Evolutionary conservation across 768 basidiomycete genomes (phyloP).

Genomic region (Boletus tomentosulus): DNA sequence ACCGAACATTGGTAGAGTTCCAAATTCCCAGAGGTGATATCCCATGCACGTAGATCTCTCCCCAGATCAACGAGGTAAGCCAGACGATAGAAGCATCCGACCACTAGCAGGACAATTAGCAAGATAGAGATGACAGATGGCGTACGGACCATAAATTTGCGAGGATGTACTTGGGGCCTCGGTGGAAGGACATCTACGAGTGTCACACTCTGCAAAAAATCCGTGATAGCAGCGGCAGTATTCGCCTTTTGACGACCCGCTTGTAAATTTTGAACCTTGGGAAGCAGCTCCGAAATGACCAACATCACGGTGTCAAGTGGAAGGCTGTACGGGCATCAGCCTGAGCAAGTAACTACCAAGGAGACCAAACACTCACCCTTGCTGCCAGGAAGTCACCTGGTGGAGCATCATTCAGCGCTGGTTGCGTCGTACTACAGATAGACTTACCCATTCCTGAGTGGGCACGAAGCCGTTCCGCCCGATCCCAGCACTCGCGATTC

Average conservation of each 20-base stretch:
- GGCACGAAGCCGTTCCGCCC: slow-evolving; percentile 92
- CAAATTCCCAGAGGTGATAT: slow-evolving; percentile 87
- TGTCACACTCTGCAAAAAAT: slow-evolving; percentile 67
- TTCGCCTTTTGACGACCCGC: slow-evolving; percentile 57
- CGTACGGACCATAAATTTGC: slow-evolving; percentile 68
- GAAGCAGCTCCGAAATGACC: slow-evolving; percentile 82
- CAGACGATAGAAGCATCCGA: slow-evolving; percentile 88
- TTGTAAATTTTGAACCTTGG: slow-evolving; percentile 81
- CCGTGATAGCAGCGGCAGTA: slow-evolving; percentile 64
- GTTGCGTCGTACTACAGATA: background rate
- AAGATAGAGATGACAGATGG: background rate
- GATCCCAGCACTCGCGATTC: slow-evolving; percentile 61
- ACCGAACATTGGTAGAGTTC: slow-evolving; percentile 82
- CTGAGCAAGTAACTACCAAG: background rate
- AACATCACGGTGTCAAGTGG: slow-evolving; percentile 87
- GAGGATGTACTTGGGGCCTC: slow-evolving; percentile 55
- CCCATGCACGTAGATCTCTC: slow-evolving; percentile 87
- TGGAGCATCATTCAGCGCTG: slow-evolving; percentile 1
- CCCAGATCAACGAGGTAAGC: slow-evolving; percentile 93
- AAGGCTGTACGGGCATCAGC: slow-evolving; percentile 45
- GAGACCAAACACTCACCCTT: slow-evolving; percentile 56
- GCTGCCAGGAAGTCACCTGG: slow-evolving; percentile 91
- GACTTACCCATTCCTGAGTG: slow-evolving; percentile 90
- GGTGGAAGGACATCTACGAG: slow-evolving; percentile 74
- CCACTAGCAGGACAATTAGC: slow-evolving; percentile 53